Evolutionary conservation across 768 basidiomycete species (phyloP).

Genomic region (Macrolepiota albuminosa): DNA sequence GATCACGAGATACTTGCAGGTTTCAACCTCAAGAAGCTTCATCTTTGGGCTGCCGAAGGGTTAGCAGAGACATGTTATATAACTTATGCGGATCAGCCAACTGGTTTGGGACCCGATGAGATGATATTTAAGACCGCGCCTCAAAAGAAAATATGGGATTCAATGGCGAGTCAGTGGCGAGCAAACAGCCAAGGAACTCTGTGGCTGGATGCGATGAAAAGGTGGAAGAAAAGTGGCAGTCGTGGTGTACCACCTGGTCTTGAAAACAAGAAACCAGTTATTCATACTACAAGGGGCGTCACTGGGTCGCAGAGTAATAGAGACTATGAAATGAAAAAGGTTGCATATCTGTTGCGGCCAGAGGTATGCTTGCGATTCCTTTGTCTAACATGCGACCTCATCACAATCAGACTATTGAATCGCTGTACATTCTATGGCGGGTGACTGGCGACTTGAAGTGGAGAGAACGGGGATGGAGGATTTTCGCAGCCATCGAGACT

Average conservation of each 20-base stretch:
- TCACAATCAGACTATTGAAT: conserved; percentile 60
- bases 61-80: conserved; percentile 68
- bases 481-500: conserved; percentile 63
- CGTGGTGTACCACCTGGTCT: conserved; percentile 51
- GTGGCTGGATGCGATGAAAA: conserved; percentile 48
- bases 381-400: not conserved
- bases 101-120: conserved; percentile 67
- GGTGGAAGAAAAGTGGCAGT: conserved; percentile 43
- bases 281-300: conserved; percentile 23
- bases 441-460: conserved; percentile 63
- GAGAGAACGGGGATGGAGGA: conserved; percentile 67
- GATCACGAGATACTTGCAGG: conserved; percentile 32
- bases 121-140: conserved; percentile 31
- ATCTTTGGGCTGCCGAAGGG: conserved; percentile 74
- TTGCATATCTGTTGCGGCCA: conserved; percentile 58
- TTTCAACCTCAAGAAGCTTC: conserved; percentile 57
- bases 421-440: conserved; percentile 67
- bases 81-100: conserved; percentile 65
- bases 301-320: conserved; percentile 25
- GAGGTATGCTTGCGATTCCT: conserved; percentile 43
- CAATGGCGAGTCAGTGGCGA: conserved; percentile 16
- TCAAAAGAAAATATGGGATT: conserved; percentile 16
- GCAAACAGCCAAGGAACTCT: conserved; percentile 17
- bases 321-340: conserved; percentile 49
- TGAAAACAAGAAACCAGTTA: conserved; percentile 35